phyloP scores from a whole-genome alignment of 306 rosid species.

The Vachellia collinsii region DNA sequence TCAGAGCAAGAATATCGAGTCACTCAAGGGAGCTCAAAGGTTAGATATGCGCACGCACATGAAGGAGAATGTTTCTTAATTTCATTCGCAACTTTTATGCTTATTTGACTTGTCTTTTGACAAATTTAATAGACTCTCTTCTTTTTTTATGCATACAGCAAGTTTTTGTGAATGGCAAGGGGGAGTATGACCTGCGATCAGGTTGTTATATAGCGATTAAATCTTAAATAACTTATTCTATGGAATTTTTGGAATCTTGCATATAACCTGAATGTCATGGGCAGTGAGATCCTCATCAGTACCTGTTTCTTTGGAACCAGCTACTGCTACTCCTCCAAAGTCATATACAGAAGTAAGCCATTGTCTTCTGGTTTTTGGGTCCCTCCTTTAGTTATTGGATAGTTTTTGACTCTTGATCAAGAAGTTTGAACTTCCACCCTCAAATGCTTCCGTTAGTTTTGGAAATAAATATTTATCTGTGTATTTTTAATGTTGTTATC shows the following conservation, averaged over 20 bases:
- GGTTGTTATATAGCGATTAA: constrained; percentile 50
- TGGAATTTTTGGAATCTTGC: constrained; percentile 32
- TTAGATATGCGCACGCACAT: constrained; percentile 33
- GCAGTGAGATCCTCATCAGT: constrained; percentile 87
- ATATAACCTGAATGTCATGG: constrained; percentile 33
- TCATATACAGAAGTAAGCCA: constrained; percentile 73
- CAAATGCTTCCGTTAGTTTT: neutral
- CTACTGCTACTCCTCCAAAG: constrained; percentile 75
- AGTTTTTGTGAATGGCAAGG: constrained; percentile 64
- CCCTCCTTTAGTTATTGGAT: constrained; percentile 8
- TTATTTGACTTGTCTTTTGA: constrained; percentile 30
- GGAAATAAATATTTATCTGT: neutral
- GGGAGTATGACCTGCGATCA: constrained; percentile 61
- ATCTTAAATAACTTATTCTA: constrained; percentile 16
- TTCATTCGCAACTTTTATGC: constrained; percentile 25
- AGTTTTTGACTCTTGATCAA: neutral
- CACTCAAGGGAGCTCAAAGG: constrained; percentile 66
- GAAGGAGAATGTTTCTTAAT: constrained; percentile 25
- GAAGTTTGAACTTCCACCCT: neutral
- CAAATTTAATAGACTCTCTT: neutral
- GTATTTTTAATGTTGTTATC: neutral
- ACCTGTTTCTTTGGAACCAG: constrained; percentile 69
- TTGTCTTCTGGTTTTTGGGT: constrained; percentile 3
- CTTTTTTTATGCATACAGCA: constrained; percentile 56
- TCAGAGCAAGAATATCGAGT: constrained; percentile 64